Conservation (phyloP, 371 early-diverging fungal genomes). For the Rhizopus delemar region DNA sequence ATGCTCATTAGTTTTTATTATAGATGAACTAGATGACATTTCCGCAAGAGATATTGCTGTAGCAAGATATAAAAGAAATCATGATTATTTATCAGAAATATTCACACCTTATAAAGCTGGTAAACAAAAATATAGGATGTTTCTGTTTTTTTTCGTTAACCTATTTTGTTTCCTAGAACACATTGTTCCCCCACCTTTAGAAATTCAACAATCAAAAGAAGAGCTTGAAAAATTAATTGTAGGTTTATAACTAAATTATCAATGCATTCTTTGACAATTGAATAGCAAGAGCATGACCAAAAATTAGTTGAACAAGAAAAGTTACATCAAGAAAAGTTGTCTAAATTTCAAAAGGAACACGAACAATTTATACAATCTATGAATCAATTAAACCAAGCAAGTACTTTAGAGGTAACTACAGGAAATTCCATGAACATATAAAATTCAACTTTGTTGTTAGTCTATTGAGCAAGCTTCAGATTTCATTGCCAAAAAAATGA, state of each 20-base stretch:
- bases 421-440: background rate
- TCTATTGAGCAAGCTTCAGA: constrained; percentile 21
- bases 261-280: constrained; percentile 1
- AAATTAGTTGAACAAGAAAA: constrained; percentile 30
- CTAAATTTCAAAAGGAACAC: constrained; percentile 39
- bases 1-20: background rate
- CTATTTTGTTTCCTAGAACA: constrained; percentile 16
- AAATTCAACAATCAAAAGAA: constrained; percentile 37
- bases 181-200: constrained; percentile 44
- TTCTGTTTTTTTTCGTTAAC: background rate
- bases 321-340: constrained; percentile 39
- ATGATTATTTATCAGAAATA: constrained; percentile 74
- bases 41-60: constrained; percentile 71
- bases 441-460: constrained; percentile 15
- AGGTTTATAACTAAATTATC: constrained; percentile 5
- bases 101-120: constrained; percentile 72
- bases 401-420: constrained; percentile 39
- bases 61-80: constrained; percentile 80
- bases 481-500: constrained; percentile 21
- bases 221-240: constrained; percentile 38
- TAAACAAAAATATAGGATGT: constrained; percentile 29
- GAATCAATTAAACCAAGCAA: constrained; percentile 44
- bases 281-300: constrained; percentile 35
- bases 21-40: constrained; percentile 75
- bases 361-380: constrained; percentile 42